A percentile compares a stretch with the other conserved stretches of the same genome.
phyloP scores from a whole-genome alignment of 1,139 yeast genomes.

The Lodderomyces orthopsilosis region DNA sequence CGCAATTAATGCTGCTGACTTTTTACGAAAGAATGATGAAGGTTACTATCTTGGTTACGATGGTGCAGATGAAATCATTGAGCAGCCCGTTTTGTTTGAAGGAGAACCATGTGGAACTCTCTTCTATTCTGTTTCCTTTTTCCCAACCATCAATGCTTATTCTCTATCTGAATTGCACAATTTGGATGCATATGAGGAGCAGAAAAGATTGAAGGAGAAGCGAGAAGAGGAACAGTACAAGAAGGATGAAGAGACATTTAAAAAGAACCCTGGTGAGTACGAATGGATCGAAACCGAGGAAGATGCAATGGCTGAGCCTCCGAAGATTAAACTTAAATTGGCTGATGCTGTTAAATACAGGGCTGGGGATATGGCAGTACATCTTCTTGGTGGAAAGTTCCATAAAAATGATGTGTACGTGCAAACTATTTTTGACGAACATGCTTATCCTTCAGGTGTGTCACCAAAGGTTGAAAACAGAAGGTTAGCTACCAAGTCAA shows the following conservation, averaged over 20 bases:
- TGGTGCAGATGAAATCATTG: constrained; percentile 45
- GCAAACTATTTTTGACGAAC: constrained; percentile 65
- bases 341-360: constrained; percentile 52
- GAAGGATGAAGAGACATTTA: constrained; percentile 48
- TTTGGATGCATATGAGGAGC: constrained; percentile 31
- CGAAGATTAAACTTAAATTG: constrained; percentile 49
- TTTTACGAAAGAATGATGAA: constrained; percentile 44
- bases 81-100: constrained; percentile 45
- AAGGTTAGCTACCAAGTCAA: constrained; percentile 36
- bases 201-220: constrained; percentile 29
- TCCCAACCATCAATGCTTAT: constrained; percentile 62
- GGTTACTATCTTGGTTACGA: constrained; percentile 52
- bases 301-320: constrained; percentile 42
- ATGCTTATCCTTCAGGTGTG: constrained; percentile 55
- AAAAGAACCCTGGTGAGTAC: constrained; percentile 57
- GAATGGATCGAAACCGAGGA: constrained; percentile 62
- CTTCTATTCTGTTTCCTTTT: constrained; percentile 56
- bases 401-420: constrained; percentile 48
- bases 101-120: constrained; percentile 50
- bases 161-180: constrained; percentile 52
- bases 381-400: constrained; percentile 49
- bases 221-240: constrained; percentile 33
- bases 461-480: constrained; percentile 45
- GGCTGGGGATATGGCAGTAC: constrained; percentile 61
- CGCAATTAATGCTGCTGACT: constrained; percentile 49